Percentiles rank a stretch among this genome's conserved stretches.
These are phyloP conservation scores for Capsicum baccatum DNA, from an alignment of 257 asterid genomes.

Conservation along the genomic window DNA sequence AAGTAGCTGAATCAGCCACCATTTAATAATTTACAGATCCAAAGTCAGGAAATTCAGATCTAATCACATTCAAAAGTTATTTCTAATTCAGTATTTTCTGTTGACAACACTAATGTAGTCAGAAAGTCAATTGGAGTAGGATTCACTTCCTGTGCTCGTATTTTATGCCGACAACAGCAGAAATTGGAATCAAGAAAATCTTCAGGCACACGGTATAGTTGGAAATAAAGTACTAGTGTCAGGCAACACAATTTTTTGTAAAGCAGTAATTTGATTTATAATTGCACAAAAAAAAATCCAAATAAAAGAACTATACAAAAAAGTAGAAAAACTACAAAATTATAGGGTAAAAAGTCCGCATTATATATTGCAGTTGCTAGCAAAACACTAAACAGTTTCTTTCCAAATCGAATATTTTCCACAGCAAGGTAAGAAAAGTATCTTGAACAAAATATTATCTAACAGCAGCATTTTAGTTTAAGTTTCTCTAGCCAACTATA, in stretches of 20 bases:
- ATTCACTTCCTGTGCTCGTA: not conserved
- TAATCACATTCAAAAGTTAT: not conserved
- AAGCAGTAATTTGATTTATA: not conserved
- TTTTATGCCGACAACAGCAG: not conserved
- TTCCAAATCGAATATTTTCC: conserved; percentile 4
- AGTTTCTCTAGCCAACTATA: not conserved
- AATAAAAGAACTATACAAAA: not conserved
- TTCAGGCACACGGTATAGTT: not conserved
- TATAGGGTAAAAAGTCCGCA: not conserved
- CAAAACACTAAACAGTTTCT: not conserved
- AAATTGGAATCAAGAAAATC: conserved; percentile 6
- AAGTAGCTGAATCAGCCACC: not conserved
- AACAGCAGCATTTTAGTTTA: not conserved
- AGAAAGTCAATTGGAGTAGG: not conserved
- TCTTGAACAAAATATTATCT: conserved; percentile 17
- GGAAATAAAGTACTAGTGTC: not conserved
- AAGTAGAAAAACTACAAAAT: not conserved
- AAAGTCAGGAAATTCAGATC: not conserved
- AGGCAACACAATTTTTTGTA: not conserved
- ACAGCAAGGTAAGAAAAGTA: not conserved
- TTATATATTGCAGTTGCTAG: not conserved
- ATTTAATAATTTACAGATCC: not conserved
- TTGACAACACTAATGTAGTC: not conserved
- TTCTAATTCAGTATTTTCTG: not conserved
- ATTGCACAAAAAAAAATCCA: not conserved